phyloP scores from a whole-genome alignment of 306 rosid species.

The Arachis hypogaea region DNA sequence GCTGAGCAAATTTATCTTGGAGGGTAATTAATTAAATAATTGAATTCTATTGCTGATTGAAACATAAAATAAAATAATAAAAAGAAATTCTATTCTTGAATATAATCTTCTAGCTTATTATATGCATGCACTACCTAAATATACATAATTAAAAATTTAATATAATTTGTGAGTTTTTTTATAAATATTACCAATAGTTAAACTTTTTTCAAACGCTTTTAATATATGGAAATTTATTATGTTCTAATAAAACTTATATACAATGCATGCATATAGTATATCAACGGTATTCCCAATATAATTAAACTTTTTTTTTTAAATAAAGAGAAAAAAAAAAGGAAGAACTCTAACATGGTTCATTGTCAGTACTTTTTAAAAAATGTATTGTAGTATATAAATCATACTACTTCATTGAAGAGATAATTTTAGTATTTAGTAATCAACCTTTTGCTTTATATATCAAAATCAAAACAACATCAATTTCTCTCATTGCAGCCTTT shows the following conservation, averaged over 20 bases:
- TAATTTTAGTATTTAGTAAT: not conserved
- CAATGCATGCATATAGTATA: not conserved
- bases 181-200: no score
- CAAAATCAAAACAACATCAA: not conserved
- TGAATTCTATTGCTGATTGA: not conserved
- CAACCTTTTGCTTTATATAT: not conserved
- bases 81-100: no score
- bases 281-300: not conserved
- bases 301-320: not conserved
- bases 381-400: not conserved
- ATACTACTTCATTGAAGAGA: not conserved
- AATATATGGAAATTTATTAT: no score
- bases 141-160: no score
- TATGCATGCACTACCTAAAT: not conserved
- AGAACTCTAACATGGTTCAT: not conserved
- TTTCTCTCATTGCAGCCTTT: not conserved
- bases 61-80: no score
- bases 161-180: no score
- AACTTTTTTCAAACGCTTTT: no score
- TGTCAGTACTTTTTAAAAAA: not conserved
- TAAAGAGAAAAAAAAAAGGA: not conserved
- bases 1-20: constrained; percentile 85
- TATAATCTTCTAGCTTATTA: not conserved
- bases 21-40: constrained; percentile 50
- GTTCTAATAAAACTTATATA: not conserved